These are phyloP conservation scores for Neolentinus lepideus DNA, from an alignment of 1,284 basidiomycete species.

Conservation along the genomic window DNA sequence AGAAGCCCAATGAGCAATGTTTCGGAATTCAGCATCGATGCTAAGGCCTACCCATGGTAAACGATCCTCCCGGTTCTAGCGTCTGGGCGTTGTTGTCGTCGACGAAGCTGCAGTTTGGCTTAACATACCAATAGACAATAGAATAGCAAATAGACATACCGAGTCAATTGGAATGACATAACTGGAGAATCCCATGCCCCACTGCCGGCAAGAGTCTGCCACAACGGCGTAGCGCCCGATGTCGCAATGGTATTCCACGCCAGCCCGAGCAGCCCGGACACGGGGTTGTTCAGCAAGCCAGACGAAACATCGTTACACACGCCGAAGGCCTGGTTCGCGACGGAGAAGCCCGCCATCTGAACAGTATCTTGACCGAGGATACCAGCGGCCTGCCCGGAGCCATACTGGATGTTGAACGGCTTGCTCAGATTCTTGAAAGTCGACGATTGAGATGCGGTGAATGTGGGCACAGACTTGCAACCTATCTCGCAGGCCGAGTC, in stretches of 20 bases:
- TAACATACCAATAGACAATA: no score
- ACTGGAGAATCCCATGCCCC: slow-evolving; percentile 25
- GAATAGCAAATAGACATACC: slow-evolving; percentile 12
- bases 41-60: slow-evolving; percentile 24
- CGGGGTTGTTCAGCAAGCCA: slow-evolving; percentile 11
- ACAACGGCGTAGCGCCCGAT: slow-evolving; percentile 31
- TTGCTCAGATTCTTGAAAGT: slow-evolving; percentile 18
- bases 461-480: slow-evolving; percentile 17
- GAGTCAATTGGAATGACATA: slow-evolving; percentile 29
- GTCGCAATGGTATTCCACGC: slow-evolving; percentile 20
- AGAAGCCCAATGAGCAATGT: not conserved
- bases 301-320: slow-evolving; percentile 9
- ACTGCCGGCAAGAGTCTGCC: slow-evolving; percentile 34
- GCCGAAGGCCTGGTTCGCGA: slow-evolving; percentile 36
- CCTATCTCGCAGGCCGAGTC: slow-evolving; percentile 24
- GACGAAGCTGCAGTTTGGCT: slow-evolving; percentile 7
- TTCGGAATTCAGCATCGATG: not conserved
- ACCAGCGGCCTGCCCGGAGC: slow-evolving; percentile 45
- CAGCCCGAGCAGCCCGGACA: slow-evolving; percentile 21
- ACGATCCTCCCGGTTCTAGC: slow-evolving; percentile 19
- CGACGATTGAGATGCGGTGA: slow-evolving; percentile 16
- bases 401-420: slow-evolving; percentile 47
- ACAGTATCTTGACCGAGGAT: slow-evolving; percentile 42
- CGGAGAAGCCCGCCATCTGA: slow-evolving; percentile 40
- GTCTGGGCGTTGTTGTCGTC: slow-evolving; percentile 13